Base-by-base conservation (phyloP, 2,329 filamentous ascomycete genomes). In the Fusarium sp. region DNA sequence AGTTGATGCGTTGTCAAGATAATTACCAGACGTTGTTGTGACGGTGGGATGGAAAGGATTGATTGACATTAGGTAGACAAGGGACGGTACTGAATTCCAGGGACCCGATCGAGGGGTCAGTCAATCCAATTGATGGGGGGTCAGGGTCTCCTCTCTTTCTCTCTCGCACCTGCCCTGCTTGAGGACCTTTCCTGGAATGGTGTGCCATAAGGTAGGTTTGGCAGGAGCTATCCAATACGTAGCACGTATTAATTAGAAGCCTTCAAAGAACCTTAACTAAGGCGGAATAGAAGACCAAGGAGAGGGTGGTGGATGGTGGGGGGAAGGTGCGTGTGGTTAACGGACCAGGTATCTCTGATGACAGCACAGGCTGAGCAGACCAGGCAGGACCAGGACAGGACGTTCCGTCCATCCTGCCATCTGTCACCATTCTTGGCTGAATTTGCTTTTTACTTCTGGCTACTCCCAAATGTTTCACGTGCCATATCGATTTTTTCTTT, bases 1-100 rank as follows among this genome's bases (percentile, higher is more conserved):
- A 75, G 79, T 77, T 83, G 83, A 84, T 85, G 82, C 80, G 84
- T 84, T 85, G 84, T 85, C 84, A 85, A 79, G 75, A 76, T 74
- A 70, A 75, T 66, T 66, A 69, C 78, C 76, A 80, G 67, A 78
- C 63, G 61, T 79, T 75, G 65, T 49, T 42, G 74, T 76, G 75
- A 77, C 59, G 60, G 64, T 65, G 67, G 69, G 70, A 73, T 67
- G 62, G 66, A 69, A 39, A 37, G 55, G 42, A 31, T 53, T 46
- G 49, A 58, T 39, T 51, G 59, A 65, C 57, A 59, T n/a, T 12
- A 18, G 16, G 34, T 49, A 49, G 59, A 65, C 57, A 59, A 69
- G 60, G 67, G 61, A 42, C 56, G 49, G 54, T 46, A 56, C 34
- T 50, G 44, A 52, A 64, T 68, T 55, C 65, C 58, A 70, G 67